phyloP scores from a whole-genome alignment of 225 moss, liverwort and hornwort genomes.

The Thuidium tamariscinum region DNA sequence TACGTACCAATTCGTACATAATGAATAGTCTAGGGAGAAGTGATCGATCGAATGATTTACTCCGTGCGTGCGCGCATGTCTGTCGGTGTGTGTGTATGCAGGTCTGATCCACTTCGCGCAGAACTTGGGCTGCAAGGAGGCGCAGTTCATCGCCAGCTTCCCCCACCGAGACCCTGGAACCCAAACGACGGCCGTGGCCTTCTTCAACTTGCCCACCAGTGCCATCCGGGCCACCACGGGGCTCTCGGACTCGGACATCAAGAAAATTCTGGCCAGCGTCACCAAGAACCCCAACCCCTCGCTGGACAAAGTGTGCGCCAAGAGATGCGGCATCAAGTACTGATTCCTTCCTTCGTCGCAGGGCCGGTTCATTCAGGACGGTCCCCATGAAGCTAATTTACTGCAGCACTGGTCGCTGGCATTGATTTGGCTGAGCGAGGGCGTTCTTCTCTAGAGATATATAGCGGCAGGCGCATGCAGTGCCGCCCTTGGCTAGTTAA shows the following conservation, averaged over 20 bases:
- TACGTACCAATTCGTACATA: too few relatives aligned
- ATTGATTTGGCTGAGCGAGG: too few relatives aligned
- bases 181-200: conserved; percentile 8
- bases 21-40: too few relatives aligned
- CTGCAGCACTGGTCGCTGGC: too few relatives aligned
- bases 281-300: not conserved
- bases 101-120: conserved; percentile 30
- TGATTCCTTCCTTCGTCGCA: not conserved
- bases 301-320: conserved; percentile 1
- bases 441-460: too few relatives aligned
- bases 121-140: conserved; percentile 26
- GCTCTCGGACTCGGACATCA: not conserved
- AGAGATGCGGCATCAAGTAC: conserved; percentile 7
- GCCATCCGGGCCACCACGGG: conserved; percentile 15
- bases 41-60: too few relatives aligned
- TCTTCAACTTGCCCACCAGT: conserved; percentile 1
- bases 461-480: too few relatives aligned
- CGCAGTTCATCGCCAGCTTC: conserved; percentile 32
- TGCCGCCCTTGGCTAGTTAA: too few relatives aligned
- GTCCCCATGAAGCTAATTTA: too few relatives aligned
- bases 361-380: too few relatives aligned
- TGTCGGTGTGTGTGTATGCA: not conserved
- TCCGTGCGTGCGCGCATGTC: too few relatives aligned
- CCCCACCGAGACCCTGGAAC: conserved; percentile 23
- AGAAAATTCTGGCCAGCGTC: not conserved